Conservation (phyloP, 768 basidiomycete species). For the Kondoa malvinella region DNA sequence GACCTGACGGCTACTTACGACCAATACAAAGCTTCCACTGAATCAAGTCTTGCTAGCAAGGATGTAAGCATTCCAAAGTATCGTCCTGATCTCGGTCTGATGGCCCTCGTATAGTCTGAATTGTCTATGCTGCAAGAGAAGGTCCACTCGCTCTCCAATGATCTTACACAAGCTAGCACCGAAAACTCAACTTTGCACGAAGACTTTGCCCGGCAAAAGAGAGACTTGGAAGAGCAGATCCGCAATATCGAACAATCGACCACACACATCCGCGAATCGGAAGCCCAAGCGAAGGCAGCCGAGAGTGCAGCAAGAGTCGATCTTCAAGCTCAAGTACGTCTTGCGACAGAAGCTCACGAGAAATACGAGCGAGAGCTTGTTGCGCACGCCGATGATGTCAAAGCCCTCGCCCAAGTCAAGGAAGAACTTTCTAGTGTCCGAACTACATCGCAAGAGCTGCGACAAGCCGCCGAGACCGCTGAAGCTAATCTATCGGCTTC, state of each 20-base stretch:
- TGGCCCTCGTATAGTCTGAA: conserved; percentile 41
- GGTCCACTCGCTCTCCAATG: conserved; percentile 41
- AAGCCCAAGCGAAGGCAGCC: conserved; percentile 49
- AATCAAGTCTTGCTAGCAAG: conserved; percentile 48
- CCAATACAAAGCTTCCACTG: conserved; percentile 57
- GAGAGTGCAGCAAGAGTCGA: conserved; percentile 41
- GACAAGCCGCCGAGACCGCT: conserved; percentile 53
- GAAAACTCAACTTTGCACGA: conserved; percentile 48
- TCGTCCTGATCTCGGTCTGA: not conserved
- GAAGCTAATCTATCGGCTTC: conserved; percentile 53
- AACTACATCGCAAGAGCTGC: conserved; percentile 42
- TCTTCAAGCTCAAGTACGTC: conserved; percentile 48
- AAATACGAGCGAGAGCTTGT: conserved; percentile 66
- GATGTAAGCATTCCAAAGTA: conserved; percentile 46
- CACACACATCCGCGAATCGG: conserved; percentile 41
- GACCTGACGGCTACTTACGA: conserved; percentile 57
- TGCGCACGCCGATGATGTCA: conserved; percentile 70
- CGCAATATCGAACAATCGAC: conserved; percentile 8
- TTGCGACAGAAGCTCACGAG: conserved; percentile 59
- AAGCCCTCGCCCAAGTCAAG: conserved; percentile 48
- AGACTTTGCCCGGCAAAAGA: conserved; percentile 50
- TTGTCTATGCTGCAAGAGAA: conserved; percentile 48
- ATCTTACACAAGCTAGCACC: conserved; percentile 38
- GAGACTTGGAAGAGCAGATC: conserved; percentile 57
- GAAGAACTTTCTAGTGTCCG: conserved; percentile 45